These are phyloP conservation scores for Trichosporon sp. DNA, from an alignment of 1,284 basidiomycete genomes.

Conservation along the genomic window DNA sequence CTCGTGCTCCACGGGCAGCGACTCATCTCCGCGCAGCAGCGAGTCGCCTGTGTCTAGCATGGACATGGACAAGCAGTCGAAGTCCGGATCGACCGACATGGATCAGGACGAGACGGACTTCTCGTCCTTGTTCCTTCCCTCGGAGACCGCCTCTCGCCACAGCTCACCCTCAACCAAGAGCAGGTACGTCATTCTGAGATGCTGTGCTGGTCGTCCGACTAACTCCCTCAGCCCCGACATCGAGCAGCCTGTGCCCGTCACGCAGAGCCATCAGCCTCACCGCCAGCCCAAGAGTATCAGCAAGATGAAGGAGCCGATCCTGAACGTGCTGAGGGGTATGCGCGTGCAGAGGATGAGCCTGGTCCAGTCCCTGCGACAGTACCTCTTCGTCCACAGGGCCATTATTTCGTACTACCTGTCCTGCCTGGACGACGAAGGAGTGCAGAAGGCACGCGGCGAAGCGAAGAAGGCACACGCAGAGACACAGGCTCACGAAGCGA, in stretches of 20 bases:
- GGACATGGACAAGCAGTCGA: background rate
- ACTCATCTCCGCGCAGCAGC: background rate
- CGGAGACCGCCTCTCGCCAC: background rate
- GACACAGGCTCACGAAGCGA: too few species aligned
- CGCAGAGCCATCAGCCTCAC: slow-evolving; percentile 28
- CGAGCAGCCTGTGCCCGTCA: slow-evolving; percentile 16
- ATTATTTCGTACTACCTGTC: slow-evolving; percentile 73
- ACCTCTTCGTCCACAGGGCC: slow-evolving; percentile 80
- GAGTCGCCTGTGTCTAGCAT: background rate
- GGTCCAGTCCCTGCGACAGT: slow-evolving; percentile 81
- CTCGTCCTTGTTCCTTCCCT: background rate
- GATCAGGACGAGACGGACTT: background rate
- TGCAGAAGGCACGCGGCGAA: too few species aligned
- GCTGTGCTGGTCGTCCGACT: background rate
- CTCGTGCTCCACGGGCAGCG: background rate
- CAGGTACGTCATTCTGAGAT: background rate
- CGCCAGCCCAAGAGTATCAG: slow-evolving; percentile 57
- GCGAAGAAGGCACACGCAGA: too few species aligned
- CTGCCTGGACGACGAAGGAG: slow-evolving; percentile 62
- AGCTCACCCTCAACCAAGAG: background rate
- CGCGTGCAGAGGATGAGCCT: slow-evolving; percentile 85
- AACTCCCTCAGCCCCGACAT: background rate
- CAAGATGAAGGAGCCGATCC: slow-evolving; percentile 64
- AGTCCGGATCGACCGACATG: background rate
- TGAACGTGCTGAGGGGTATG: slow-evolving; percentile 76